A percentile compares a stretch with the other conserved stretches of the same genome.
These are phyloP conservation scores for Chrysanthemum seticuspe DNA, from an alignment of 129 eudicot genomes.

Conservation along the genomic window DNA sequence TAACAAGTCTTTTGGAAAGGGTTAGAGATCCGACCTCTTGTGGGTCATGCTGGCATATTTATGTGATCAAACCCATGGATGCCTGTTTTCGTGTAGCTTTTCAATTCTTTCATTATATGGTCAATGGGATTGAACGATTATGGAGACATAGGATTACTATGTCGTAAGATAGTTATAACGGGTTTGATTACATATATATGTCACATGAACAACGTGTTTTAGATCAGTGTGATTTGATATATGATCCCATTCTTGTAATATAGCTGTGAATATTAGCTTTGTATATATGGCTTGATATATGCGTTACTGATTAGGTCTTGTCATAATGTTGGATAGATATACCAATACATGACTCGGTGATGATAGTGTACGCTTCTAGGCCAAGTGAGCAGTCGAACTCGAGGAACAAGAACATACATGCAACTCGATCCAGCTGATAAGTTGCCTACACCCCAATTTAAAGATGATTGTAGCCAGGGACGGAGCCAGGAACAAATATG, in stretches of 20 bases:
- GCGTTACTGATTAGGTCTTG: too few relatives aligned
- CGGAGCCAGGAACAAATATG: too few relatives aligned
- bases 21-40: constrained; percentile 27
- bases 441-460: too few relatives aligned
- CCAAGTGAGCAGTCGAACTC: too few relatives aligned
- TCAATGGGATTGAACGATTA: constrained; percentile 31
- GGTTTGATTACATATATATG: not conserved
- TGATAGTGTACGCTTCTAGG: too few relatives aligned
- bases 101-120: constrained; percentile 27
- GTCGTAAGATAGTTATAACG: constrained; percentile 5
- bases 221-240: not conserved
- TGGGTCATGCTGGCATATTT: constrained; percentile 32
- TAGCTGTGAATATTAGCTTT: too few relatives aligned
- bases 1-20: constrained; percentile 22
- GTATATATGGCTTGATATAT: too few relatives aligned
- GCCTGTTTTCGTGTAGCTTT: constrained; percentile 30
- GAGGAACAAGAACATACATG: too few relatives aligned
- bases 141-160: constrained; percentile 27
- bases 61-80: constrained; percentile 32
- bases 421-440: too few relatives aligned
- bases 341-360: too few relatives aligned
- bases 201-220: not conserved
- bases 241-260: not conserved
- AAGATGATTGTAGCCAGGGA: too few relatives aligned
- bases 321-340: too few relatives aligned